phyloP scores from a whole-genome alignment of 257 asterid genomes.

The Solanum microdontum region DNA sequence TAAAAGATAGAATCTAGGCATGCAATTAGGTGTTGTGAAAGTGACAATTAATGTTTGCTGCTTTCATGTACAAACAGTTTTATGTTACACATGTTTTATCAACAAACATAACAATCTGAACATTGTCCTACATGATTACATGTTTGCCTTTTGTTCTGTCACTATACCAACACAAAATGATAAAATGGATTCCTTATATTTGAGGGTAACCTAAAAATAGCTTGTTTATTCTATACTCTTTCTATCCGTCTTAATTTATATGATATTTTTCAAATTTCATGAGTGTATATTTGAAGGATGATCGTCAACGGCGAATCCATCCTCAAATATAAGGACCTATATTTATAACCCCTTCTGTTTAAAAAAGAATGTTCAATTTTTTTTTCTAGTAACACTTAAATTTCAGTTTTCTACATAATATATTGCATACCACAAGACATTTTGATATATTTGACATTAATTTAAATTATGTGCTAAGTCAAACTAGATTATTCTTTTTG shows the following conservation, averaged over 20 bases:
- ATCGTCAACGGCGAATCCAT: background rate
- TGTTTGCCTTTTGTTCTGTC: background rate
- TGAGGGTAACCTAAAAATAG: too few relatives aligned
- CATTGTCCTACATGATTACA: background rate
- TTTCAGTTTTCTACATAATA: too few relatives aligned
- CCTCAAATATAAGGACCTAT: background rate
- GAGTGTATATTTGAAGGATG: background rate
- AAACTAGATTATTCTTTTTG: too few relatives aligned
- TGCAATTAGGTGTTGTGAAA: background rate
- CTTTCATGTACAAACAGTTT: background rate
- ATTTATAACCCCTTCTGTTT: too few relatives aligned
- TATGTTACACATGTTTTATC: slow-evolving; percentile 7
- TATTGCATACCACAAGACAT: too few relatives aligned
- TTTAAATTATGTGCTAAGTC: too few relatives aligned
- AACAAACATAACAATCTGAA: background rate
- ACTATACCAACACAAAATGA: background rate
- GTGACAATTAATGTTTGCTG: background rate
- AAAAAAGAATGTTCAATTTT: too few relatives aligned
- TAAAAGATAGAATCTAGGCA: background rate
- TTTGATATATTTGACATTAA: background rate
- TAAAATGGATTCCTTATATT: background rate
- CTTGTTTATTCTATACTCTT: background rate
- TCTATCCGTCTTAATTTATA: background rate
- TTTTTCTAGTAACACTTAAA: too few relatives aligned
- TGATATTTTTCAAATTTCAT: too few relatives aligned